Evolutionary conservation across 1,139 yeast species (phyloP).

Genomic region (Lodderomyces oxycetoniae): DNA sequence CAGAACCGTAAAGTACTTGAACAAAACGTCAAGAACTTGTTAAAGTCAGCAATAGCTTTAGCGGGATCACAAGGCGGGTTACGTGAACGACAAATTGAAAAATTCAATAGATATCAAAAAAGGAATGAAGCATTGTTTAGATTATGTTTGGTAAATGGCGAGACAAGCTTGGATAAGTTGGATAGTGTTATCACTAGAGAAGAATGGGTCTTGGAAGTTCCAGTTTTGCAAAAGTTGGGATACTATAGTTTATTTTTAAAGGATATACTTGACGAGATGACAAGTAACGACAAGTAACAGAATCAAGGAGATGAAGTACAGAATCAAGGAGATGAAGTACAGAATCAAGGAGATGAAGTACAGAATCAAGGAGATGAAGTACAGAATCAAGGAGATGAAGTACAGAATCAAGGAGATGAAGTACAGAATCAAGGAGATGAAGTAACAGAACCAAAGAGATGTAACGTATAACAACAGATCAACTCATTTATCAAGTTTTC

Average conservation of each 20-base stretch:
- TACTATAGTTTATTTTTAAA: conserved; percentile 23
- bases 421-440: too few relatives aligned
- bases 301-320: too few relatives aligned
- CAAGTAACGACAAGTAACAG: too few relatives aligned
- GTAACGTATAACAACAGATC: too few relatives aligned
- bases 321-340: too few relatives aligned
- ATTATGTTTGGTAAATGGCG: conserved; percentile 42
- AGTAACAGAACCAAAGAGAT: too few relatives aligned
- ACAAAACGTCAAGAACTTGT: conserved; percentile 37
- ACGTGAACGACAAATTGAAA: conserved; percentile 44
- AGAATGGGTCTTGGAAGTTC: conserved; percentile 31
- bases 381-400: too few relatives aligned
- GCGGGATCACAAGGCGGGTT: conserved; percentile 49
- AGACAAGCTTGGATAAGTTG: conserved; percentile 30
- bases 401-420: too few relatives aligned
- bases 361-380: too few relatives aligned
- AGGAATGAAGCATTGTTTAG: conserved; percentile 44
- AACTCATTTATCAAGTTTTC: too few relatives aligned
- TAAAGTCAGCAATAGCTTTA: conserved; percentile 44
- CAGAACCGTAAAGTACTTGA: conserved; percentile 27
- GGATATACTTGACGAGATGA: too few relatives aligned
- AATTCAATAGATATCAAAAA: conserved; percentile 36
- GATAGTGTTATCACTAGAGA: conserved; percentile 33
- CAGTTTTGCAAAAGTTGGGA: conserved; percentile 24
- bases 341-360: too few relatives aligned